Percentiles rank a stretch among this genome's conserved stretches.
Evolutionary conservation across 257 asterid genomes (phyloP).

Genomic region (Nicotiana sylvestris): DNA sequence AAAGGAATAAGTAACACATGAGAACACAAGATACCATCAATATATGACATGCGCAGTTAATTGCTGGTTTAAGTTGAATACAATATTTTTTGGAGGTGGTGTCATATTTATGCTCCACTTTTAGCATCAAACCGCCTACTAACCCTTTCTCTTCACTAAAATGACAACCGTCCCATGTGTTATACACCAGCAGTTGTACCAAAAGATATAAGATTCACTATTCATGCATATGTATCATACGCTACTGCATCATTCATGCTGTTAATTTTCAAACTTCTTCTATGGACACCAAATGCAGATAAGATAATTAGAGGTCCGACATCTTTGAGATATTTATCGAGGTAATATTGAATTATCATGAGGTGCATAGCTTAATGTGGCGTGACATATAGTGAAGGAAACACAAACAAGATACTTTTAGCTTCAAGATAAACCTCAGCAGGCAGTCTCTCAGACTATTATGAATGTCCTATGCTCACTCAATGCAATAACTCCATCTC

Average conservation of each 20-base stretch:
- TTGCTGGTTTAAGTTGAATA: neutral
- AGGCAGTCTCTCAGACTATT: neutral
- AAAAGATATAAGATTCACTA: slow-evolving; percentile 1
- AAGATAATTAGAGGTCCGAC: neutral
- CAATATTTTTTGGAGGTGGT: neutral
- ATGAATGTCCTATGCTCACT: neutral
- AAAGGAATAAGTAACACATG: neutral
- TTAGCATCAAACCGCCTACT: neutral
- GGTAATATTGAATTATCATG: neutral
- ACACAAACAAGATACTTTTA: neutral
- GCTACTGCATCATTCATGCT: neutral
- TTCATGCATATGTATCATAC: neutral
- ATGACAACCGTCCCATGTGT: neutral
- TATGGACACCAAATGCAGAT: neutral
- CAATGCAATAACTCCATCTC: neutral
- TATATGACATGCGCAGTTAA: no score
- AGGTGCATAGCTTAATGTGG: neutral
- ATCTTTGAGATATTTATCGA: slow-evolving; percentile 1
- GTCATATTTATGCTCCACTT: neutral
- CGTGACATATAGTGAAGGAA: neutral
- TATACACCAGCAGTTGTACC: neutral
- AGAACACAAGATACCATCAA: neutral
- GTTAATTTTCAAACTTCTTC: neutral
- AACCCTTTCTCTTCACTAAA: neutral
- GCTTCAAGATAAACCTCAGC: neutral